These are phyloP conservation scores for Trichomonas tenax DNA, from an alignment of 208 protist genomes.

Conservation along the genomic window DNA sequence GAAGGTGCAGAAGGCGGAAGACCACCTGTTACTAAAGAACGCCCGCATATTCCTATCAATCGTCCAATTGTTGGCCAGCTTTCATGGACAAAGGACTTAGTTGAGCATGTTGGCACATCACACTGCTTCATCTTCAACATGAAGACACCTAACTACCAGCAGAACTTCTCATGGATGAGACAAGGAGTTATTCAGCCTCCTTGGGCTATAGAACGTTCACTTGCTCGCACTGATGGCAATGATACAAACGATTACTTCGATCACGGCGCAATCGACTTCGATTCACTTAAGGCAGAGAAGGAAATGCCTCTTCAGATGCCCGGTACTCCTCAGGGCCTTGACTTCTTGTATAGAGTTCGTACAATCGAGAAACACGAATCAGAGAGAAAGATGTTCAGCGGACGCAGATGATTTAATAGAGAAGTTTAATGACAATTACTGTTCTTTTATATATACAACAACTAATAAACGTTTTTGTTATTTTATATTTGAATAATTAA, in stretches of 20 bases:
- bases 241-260: background rate
- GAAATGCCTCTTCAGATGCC: constrained; percentile 7
- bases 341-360: background rate
- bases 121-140: background rate
- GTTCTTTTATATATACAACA: too few species aligned
- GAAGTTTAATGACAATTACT: too few species aligned
- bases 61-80: background rate
- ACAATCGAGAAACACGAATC: background rate
- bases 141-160: too few species aligned
- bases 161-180: background rate
- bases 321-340: background rate
- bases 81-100: background rate
- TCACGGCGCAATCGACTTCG: background rate
- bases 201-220: background rate
- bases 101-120: background rate
- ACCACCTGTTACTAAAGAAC: background rate
- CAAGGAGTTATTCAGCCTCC: background rate
- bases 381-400: background rate
- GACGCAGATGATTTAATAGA: background rate
- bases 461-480: background rate
- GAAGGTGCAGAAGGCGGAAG: background rate
- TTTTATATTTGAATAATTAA: background rate
- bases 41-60: background rate
- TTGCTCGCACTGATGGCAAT: background rate
- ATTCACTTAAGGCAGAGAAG: background rate